phyloP scores from a whole-genome alignment of 208 protist genomes.

The Acanthamoeba royreba region DNA sequence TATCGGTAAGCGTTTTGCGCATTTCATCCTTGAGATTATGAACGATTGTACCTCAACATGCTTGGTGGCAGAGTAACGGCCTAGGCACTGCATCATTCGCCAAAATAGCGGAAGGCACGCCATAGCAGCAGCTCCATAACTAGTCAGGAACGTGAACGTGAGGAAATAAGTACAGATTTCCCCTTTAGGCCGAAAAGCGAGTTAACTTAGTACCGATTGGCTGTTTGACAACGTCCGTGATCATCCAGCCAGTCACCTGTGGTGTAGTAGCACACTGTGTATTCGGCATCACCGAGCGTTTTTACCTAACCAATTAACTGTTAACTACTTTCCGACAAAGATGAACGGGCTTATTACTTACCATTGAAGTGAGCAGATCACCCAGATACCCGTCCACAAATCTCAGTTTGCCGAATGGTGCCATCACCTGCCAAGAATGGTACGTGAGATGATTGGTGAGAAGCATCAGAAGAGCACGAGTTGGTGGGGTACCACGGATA shows the following conservation, averaged over 20 bases:
- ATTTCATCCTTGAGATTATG: neutral
- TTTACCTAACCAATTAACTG: constrained; percentile 37
- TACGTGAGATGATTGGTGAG: neutral
- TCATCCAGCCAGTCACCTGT: constrained; percentile 40
- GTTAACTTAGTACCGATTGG: neutral
- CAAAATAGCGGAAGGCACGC: constrained; percentile 56
- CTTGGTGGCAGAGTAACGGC: constrained; percentile 27
- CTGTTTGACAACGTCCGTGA: neutral
- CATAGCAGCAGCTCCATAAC: constrained; percentile 42
- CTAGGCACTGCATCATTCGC: constrained; percentile 61
- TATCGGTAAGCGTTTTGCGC: neutral
- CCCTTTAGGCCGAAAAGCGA: neutral
- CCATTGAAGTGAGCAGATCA: constrained; percentile 62
- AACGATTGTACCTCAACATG: neutral
- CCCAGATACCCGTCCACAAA: constrained; percentile 54
- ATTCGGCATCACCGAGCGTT: constrained; percentile 59
- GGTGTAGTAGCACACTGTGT: constrained; percentile 59
- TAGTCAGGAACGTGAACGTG: neutral
- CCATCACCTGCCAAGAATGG: neutral
- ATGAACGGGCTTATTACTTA: no score
- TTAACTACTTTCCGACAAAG: no score
- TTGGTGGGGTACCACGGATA: neutral
- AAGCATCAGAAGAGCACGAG: neutral
- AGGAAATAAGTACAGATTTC: neutral
- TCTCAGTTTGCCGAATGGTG: constrained; percentile 52